phyloP scores from a whole-genome alignment of 2,329 filamentous ascomycete genomes.

The Bipolaris sorokiniana region DNA sequence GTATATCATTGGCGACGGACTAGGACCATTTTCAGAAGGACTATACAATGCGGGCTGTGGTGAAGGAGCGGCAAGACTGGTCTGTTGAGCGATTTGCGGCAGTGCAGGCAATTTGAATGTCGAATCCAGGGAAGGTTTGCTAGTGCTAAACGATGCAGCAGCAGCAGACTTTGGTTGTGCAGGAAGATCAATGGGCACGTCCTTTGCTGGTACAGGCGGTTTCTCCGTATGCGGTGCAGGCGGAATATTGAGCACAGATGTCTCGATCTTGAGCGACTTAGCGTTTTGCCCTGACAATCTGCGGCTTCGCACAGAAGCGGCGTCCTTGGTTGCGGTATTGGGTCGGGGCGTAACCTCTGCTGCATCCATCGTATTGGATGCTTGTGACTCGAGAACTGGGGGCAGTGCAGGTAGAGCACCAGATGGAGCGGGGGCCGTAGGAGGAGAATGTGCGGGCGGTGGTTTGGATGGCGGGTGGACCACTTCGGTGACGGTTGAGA shows the following conservation, averaged over 20 bases:
- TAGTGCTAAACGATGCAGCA: slow-evolving; percentile 33
- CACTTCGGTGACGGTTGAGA: slow-evolving; percentile 76
- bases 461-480: slow-evolving; percentile 50
- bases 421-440: slow-evolving; percentile 37
- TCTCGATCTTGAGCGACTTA: slow-evolving; percentile 90
- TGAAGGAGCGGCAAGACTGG: slow-evolving; percentile 38
- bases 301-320: slow-evolving; percentile 69
- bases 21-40: slow-evolving; percentile 51
- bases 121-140: slow-evolving; percentile 35
- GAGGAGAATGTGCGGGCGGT: slow-evolving; percentile 36
- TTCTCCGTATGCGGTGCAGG: slow-evolving; percentile 46
- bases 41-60: slow-evolving; percentile 47
- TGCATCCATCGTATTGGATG: slow-evolving; percentile 29
- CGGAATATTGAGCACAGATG: slow-evolving; percentile 53
- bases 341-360: slow-evolving; percentile 40
- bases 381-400: slow-evolving; percentile 40
- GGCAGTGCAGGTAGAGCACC: slow-evolving; percentile 40
- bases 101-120: slow-evolving; percentile 43
- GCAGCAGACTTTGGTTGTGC: slow-evolving; percentile 45
- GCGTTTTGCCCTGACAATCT: slow-evolving; percentile 80
- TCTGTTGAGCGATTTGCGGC: slow-evolving; percentile 36
- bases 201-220: slow-evolving; percentile 40
- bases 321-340: slow-evolving; percentile 33
- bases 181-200: slow-evolving; percentile 40
- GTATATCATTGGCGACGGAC: slow-evolving; percentile 50